Evolutionary conservation across 2,329 filamentous ascomycete species (phyloP).

Genomic region (Pseudohalonectria lignicola): DNA sequence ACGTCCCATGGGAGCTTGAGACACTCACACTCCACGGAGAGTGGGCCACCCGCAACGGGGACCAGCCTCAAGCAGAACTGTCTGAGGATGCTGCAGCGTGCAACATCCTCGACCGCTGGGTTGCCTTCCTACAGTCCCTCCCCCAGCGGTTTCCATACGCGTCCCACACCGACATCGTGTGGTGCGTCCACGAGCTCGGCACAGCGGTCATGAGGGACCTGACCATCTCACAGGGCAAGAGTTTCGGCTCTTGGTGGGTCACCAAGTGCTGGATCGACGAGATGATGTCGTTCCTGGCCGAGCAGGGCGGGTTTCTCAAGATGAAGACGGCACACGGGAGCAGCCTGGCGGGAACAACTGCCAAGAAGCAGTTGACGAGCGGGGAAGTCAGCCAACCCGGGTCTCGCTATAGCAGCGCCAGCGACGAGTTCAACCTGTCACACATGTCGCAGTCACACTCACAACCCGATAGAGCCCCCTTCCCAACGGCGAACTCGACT

Average conservation of each 20-base stretch:
- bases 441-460: conserved; percentile 24
- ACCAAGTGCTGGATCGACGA: conserved; percentile 94
- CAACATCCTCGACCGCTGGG: conserved; percentile 70
- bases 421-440: conserved; percentile 30
- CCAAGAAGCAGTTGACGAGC: conserved; percentile 6
- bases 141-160: conserved; percentile 65
- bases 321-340: conserved; percentile 30
- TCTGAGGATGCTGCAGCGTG: conserved; percentile 32
- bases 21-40: conserved; percentile 50
- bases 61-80: conserved; percentile 23
- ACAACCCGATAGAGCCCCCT: conserved; percentile 38
- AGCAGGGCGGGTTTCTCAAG: conserved; percentile 79
- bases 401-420: conserved; percentile 31
- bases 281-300: conserved; percentile 82
- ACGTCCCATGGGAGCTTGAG: conserved; percentile 55
- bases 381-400: conserved; percentile 23
- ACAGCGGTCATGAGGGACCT: conserved; percentile 72
- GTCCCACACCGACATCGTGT: conserved; percentile 60
- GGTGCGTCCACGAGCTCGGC: conserved; percentile 64
- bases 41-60: conserved; percentile 33
- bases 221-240: conserved; percentile 66
- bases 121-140: conserved; percentile 58
- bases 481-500: conserved; percentile 22
- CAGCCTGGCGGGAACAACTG: conserved; percentile 9
- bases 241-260: conserved; percentile 89